Conservation (phyloP, 306 rosid genomes). For the Inga oerstediana region DNA sequence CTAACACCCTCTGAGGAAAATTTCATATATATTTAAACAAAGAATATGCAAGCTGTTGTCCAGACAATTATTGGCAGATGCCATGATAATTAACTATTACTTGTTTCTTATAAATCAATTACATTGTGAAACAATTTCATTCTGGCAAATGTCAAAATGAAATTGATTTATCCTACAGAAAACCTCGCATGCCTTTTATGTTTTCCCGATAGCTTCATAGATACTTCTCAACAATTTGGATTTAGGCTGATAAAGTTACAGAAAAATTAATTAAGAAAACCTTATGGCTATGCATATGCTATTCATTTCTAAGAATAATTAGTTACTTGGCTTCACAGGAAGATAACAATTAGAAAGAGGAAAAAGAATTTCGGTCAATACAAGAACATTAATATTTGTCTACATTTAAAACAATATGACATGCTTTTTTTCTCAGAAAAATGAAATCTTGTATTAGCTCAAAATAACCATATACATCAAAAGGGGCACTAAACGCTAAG, state of each 20-base stretch:
- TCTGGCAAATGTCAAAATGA: neutral
- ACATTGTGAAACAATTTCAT: too few relatives aligned
- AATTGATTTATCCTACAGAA: neutral
- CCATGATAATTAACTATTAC: slow-evolving; percentile 9
- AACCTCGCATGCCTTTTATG: neutral
- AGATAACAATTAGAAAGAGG: neutral
- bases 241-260: slow-evolving; percentile 10
- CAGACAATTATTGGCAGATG: slow-evolving; percentile 1
- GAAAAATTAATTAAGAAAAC: slow-evolving; percentile 18
- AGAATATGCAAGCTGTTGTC: slow-evolving; percentile 9
- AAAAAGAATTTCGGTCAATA: neutral
- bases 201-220: neutral
- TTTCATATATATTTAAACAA: slow-evolving; percentile 2
- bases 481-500: neutral
- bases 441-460: neutral
- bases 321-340: neutral
- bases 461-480: neutral
- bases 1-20: slow-evolving; percentile 18
- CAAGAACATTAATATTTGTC: slow-evolving; percentile 2
- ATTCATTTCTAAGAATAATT: slow-evolving; percentile 11
- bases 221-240: slow-evolving; percentile 30
- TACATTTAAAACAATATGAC: neutral
- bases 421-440: neutral
- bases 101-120: neutral
- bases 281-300: neutral